phyloP scores from a whole-genome alignment of 2,329 filamentous ascomycete genomes.

The Tolypocladium sp. region DNA sequence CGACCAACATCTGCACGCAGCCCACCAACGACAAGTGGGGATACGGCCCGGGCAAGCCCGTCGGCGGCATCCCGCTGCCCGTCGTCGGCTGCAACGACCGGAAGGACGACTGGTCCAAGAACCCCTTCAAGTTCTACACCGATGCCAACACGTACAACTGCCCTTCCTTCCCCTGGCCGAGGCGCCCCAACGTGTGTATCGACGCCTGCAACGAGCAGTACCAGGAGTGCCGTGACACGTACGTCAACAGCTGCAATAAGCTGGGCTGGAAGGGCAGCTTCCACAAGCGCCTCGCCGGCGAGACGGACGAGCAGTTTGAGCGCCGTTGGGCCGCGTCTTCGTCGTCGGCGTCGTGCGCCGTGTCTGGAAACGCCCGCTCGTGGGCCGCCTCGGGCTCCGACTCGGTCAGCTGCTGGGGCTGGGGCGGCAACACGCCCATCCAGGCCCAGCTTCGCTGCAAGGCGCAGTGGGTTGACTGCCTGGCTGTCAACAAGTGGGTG shows the following conservation, averaged over 20 bases:
- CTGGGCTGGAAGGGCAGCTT: conserved; percentile 16
- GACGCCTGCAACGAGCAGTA: conserved; percentile 47
- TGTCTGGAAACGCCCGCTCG: not conserved
- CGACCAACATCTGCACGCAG: conserved; percentile 44
- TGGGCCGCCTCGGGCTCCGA: conserved; percentile 8
- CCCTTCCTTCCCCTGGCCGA: conserved; percentile 29
- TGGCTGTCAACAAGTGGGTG: conserved; percentile 29
- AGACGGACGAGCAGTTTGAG: conserved; percentile 12
- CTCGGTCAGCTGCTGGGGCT: conserved; percentile 12
- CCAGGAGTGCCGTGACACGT: conserved; percentile 35
- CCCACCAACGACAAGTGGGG: conserved; percentile 48
- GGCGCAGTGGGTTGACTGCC: conserved; percentile 40
- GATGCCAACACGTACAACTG: conserved; percentile 31
- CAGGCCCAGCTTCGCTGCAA: conserved; percentile 33
- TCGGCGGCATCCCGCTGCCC: conserved; percentile 42
- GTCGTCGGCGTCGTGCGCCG: conserved; percentile 2
- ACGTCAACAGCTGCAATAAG: conserved; percentile 38
- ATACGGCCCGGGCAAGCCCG: conserved; percentile 56
- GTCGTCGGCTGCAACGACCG: conserved; percentile 47
- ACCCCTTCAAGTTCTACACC: conserved; percentile 45
- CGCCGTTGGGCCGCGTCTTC: conserved; percentile 9
- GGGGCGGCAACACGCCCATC: conserved; percentile 19
- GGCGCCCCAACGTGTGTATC: conserved; percentile 31
- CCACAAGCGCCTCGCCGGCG: conserved; percentile 13
- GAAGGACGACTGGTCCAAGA: conserved; percentile 27